Conservation (phyloP, 1,284 basidiomycete genomes). For the Thelephora terrestris region DNA sequence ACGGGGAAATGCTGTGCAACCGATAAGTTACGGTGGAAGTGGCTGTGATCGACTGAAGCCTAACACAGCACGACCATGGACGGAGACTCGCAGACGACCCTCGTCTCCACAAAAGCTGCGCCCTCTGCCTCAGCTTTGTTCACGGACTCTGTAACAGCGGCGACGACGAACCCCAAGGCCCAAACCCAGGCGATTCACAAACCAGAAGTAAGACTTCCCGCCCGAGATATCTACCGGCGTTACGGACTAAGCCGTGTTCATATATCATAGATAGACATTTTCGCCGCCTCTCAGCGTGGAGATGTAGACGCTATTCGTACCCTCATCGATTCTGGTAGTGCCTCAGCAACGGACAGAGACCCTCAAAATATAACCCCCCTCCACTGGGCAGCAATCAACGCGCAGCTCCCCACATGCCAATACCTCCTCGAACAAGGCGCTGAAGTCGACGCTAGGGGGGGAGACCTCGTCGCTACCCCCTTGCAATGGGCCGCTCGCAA, state of each 20-base stretch:
- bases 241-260: not conserved
- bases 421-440: constrained; percentile 91
- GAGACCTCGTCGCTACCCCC: constrained; percentile 92
- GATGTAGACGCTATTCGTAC: constrained; percentile 61
- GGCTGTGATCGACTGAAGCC: too few species aligned
- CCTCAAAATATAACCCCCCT: constrained; percentile 88
- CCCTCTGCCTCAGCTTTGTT: constrained; percentile 22
- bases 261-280: constrained; percentile 54
- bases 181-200: constrained; percentile 21
- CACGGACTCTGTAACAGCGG: constrained; percentile 19
- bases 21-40: too few species aligned
- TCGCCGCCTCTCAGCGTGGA: constrained; percentile 82
- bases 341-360: constrained; percentile 76
- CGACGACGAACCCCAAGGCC: constrained; percentile 19
- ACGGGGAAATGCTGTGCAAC: too few species aligned
- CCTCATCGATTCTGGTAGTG: constrained; percentile 65
- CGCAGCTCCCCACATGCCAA: constrained; percentile 69
- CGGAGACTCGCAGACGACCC: constrained; percentile 16
- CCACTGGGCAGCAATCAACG: constrained; percentile 96
- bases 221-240: constrained; percentile 1
- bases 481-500: constrained; percentile 98
- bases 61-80: too few species aligned
- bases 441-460: constrained; percentile 88
- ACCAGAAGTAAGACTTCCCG: constrained; percentile 20
- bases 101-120: constrained; percentile 22